Evolutionary conservation across 768 basidiomycete genomes (phyloP).

Genomic region (Boletellus emodensis): DNA sequence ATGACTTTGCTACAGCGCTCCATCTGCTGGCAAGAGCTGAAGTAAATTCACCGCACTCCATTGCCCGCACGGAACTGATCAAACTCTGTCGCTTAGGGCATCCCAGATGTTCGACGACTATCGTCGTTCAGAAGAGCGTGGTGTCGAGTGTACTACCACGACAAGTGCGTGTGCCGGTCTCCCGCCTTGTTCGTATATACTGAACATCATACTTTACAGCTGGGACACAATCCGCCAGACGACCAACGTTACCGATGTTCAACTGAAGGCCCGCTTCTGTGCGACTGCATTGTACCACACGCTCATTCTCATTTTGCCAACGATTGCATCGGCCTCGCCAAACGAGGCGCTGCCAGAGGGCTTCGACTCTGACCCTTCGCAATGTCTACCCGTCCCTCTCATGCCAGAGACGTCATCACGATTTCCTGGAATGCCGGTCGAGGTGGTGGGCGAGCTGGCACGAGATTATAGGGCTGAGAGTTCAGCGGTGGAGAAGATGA

Average conservation of each 20-base stretch:
- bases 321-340: conserved; percentile 17
- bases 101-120: conserved; percentile 65
- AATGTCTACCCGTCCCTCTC: conserved; percentile 57
- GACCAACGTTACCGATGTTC: conserved; percentile 68
- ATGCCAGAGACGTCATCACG: conserved; percentile 60
- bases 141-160: conserved; percentile 84
- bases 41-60: conserved; percentile 31
- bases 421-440: conserved; percentile 69
- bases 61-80: not conserved
- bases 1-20: conserved; percentile 67
- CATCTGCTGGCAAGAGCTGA: conserved; percentile 57
- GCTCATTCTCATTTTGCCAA: conserved; percentile 45
- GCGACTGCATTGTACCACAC: conserved; percentile 73
- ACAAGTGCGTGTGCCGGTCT: conserved; percentile 61
- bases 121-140: conserved; percentile 76
- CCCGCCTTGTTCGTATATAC: not conserved
- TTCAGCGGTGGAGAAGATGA: conserved; percentile 50
- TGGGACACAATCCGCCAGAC: conserved; percentile 79
- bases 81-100: conserved; percentile 39
- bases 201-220: conserved; percentile 37
- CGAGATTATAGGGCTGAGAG: conserved; percentile 63
- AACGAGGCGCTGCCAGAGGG: conserved; percentile 40
- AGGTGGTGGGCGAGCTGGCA: conserved; percentile 55
- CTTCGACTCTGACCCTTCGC: conserved; percentile 52
- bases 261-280: conserved; percentile 67